Evolutionary conservation across 1,284 basidiomycete species (phyloP).

Genomic region (Neolentinus lepideus): DNA sequence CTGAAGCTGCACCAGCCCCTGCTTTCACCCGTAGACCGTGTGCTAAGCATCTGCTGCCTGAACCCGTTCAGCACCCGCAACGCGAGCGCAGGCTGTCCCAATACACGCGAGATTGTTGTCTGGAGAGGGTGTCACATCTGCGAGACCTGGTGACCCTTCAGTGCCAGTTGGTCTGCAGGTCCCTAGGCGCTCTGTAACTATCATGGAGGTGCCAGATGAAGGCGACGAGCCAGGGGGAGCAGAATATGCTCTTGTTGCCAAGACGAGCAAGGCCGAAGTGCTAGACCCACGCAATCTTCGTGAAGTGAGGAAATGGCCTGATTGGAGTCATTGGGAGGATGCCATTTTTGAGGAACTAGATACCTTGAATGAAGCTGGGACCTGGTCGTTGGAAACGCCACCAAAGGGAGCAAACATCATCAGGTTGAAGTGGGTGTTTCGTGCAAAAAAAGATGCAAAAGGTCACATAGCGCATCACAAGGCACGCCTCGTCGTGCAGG

Average conservation of each 20-base stretch:
- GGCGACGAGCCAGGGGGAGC: too few species aligned
- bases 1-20: too few species aligned
- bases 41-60: too few species aligned
- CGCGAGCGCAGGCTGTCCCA: too few species aligned
- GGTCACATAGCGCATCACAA: conserved; percentile 24
- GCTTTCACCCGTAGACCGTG: too few species aligned
- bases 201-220: conserved; percentile 9
- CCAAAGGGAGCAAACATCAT: conserved; percentile 18
- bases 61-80: too few species aligned
- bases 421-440: conserved; percentile 24
- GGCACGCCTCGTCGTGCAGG: conserved; percentile 30
- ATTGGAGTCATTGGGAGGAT: conserved; percentile 18
- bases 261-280: conserved; percentile 9
- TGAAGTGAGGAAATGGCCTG: conserved; percentile 13
- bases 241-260: too few species aligned
- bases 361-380: conserved; percentile 12
- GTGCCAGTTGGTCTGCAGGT: background rate
- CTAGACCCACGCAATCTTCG: conserved; percentile 10
- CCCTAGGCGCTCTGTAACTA: background rate
- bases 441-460: conserved; percentile 21
- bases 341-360: conserved; percentile 23
- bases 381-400: conserved; percentile 15
- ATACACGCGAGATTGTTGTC: too few species aligned
- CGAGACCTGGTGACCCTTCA: too few species aligned
- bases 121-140: too few species aligned